Base-by-base conservation (phyloP, 306 rosid species). In the Vachellia collinsii region DNA sequence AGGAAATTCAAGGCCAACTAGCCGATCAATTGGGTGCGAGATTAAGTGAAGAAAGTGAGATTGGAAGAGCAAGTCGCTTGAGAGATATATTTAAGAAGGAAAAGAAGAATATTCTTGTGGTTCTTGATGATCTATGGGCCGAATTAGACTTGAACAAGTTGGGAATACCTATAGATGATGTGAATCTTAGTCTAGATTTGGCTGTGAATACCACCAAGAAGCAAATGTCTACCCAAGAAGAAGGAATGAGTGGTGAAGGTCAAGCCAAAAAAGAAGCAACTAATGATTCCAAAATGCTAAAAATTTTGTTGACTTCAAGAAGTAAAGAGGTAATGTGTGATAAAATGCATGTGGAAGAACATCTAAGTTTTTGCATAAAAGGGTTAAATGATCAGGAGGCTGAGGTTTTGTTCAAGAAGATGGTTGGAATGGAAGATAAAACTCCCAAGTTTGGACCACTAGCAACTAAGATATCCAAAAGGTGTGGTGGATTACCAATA, bases 221-320 rank as follows among this genome's bases (percentile, higher is more conserved):
- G 1, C 5, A 1, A 53, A 5, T 5, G 8, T 42, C 8, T 42
- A 37, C 3, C 5, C 43, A 39, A 39, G 43, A 39, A 39, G 43
- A n/a, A n/a, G n/a, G 43, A 8, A 39, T 8, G 43, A 39, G 0
- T 39, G 7, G 1, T 39, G 43, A 39, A 0, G 43, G 43, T 6
- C 43, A 5, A 39, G 8, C 39, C 3, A 1, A 37, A 37, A 1
- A 37, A 37, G 39, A 37, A 37, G 39, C 43, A 39, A 39, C 43
- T 39, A 5, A 5, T 39, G 7, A 39, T 39, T 39, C 43, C 7
- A 39, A 5, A 39, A 39, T 13, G 7, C 22, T 48, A 22, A 74
- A 74, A 13, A 74, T 74, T 20, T 41, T 74, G 68, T 17, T 74
- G 6, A 74, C 53, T 58, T 74, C 78, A 12, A 74, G 78, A 11